Conservation (phyloP, 352 stramenopile genomes). For the Phytopythium montanum region DNA sequence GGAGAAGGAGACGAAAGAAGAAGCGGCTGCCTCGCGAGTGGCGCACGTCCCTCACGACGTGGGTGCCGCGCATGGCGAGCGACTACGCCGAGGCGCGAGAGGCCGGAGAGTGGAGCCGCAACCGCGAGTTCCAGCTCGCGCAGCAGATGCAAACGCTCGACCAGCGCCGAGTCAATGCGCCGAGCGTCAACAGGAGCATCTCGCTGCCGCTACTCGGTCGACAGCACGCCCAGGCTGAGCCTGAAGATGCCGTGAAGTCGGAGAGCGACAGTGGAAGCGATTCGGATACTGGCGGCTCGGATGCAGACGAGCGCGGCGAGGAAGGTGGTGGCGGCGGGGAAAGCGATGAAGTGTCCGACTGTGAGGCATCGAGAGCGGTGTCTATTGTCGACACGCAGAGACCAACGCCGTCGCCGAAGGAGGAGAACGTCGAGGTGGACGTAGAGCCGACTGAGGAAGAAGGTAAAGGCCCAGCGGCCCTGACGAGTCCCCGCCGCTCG, state of each 20-base stretch:
- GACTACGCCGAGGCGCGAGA: conserved; percentile 6
- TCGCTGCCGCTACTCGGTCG: conserved; percentile 3
- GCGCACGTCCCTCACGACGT: conserved; percentile 33
- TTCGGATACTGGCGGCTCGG: conserved; percentile 5
- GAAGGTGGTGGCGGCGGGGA: background rate
- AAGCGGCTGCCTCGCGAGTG: conserved; percentile 19
- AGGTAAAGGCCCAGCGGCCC: background rate
- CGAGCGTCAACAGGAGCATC: background rate
- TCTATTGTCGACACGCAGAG: background rate
- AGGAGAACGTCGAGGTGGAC: no score
- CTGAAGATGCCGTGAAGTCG: background rate
- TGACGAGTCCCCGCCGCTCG: no score
- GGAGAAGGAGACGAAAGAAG: conserved; percentile 18
- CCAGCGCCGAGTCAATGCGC: background rate
- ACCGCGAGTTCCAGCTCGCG: background rate
- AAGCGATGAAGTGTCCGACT: no score
- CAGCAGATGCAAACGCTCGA: conserved; percentile 7
- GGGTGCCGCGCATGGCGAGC: conserved; percentile 21
- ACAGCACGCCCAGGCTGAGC: background rate
- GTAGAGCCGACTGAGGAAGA: background rate
- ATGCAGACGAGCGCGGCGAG: conserved; percentile 11
- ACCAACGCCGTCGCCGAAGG: background rate
- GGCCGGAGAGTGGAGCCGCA: conserved; percentile 3
- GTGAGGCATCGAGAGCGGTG: background rate
- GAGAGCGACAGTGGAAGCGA: conserved; percentile 5